These are phyloP conservation scores for Vitis hybrid DNA, from an alignment of 177 flowering plant species.

Conservation along the genomic window DNA sequence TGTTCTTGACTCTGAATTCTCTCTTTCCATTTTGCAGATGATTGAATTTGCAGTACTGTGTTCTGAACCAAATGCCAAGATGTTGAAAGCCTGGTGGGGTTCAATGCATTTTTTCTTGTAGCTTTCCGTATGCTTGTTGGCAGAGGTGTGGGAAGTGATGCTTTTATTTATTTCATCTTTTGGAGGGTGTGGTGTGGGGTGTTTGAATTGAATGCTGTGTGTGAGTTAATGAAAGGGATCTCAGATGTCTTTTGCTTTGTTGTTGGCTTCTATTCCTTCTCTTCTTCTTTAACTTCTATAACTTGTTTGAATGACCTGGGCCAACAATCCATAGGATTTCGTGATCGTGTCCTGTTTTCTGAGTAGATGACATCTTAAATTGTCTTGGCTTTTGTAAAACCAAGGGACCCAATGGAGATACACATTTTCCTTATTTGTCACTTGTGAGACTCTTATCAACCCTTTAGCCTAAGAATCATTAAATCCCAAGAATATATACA, in stretches of 20 bases:
- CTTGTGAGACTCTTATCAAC: not conserved
- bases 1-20: too few species aligned
- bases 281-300: not conserved
- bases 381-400: not conserved
- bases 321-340: not conserved
- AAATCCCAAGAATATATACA: not conserved
- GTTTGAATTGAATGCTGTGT: conserved; percentile 2
- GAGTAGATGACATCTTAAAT: not conserved
- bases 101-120: not conserved
- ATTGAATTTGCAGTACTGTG: too few species aligned
- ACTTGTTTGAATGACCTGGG: conserved; percentile 9
- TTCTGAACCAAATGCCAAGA: too few species aligned
- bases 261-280: not conserved
- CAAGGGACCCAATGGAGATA: too few species aligned
- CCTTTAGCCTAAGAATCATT: not conserved
- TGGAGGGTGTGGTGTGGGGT: too few species aligned
- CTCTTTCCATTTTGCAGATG: too few species aligned
- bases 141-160: not conserved
- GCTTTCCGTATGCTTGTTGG: not conserved
- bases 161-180: not conserved
- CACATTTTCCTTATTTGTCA: too few species aligned
- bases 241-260: not conserved
- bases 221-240: not conserved
- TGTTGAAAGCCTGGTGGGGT: not conserved
- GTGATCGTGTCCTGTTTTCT: not conserved